These are phyloP conservation scores for Leucoagaricus sp. DNA, from an alignment of 1,284 basidiomycete genomes.

Conservation along the genomic window DNA sequence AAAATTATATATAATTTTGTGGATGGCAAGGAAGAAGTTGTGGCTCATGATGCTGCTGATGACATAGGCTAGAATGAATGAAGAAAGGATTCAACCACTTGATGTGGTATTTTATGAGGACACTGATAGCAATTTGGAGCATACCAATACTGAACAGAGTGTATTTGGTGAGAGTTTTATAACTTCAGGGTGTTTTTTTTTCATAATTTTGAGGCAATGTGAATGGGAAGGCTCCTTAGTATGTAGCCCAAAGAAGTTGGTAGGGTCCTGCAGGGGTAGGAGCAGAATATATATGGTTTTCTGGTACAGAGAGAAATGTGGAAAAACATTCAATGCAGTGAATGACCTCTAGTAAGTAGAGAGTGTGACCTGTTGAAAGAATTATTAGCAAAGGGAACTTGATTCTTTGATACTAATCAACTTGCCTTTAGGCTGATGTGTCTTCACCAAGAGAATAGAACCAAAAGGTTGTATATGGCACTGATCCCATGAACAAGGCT, in stretches of 20 bases:
- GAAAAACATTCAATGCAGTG: constrained; percentile 64
- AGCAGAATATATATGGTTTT: constrained; percentile 30
- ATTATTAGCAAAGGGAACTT: background rate
- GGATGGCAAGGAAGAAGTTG: constrained; percentile 96
- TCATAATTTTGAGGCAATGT: constrained; percentile 87
- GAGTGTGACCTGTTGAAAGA: constrained; percentile 59
- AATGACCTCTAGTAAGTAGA: constrained; percentile 56
- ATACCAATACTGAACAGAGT: constrained; percentile 79
- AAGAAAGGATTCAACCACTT: constrained; percentile 70
- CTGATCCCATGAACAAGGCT: too few species aligned
- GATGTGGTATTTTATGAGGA: constrained; percentile 27
- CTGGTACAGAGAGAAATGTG: constrained; percentile 36
- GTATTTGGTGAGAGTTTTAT: constrained; percentile 90
- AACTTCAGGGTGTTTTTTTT: constrained; percentile 94
- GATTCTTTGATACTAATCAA: too few species aligned
- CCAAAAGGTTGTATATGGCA: too few species aligned
- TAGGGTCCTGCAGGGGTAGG: constrained; percentile 65
- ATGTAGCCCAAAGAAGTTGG: constrained; percentile 93
- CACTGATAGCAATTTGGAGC: constrained; percentile 73
- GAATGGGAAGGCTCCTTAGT: constrained; percentile 96
- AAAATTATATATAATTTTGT: constrained; percentile 99
- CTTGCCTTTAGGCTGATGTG: too few species aligned
- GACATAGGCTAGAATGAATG: constrained; percentile 77
- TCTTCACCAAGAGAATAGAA: too few species aligned
- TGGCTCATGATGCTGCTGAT: constrained; percentile 96